Evolutionary conservation across 768 basidiomycete genomes (phyloP), one percentile per base, ranked within the genome.

Genomic region (Cubamyces lactineus): DNA sequence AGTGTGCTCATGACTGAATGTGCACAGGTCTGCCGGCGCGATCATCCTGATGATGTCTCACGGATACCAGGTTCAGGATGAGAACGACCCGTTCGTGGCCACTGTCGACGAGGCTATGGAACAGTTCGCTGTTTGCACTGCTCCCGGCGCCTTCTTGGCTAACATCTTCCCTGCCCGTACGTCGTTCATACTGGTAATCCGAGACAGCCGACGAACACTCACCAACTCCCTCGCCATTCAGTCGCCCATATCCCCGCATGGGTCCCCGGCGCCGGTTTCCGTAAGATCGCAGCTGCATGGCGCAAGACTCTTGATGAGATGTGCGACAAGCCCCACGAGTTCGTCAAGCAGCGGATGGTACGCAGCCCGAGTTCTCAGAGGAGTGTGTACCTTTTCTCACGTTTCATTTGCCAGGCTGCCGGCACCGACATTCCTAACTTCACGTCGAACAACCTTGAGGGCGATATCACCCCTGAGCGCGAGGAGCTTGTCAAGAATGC

Each of bases 401-500:
- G 41, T 43, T 46, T 1, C 23, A 23, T 40, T 34, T 51, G 40
- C 46, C 48, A 91, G 88, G 80, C 79, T 39, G 78, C 82, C 57
- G 86, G 87, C n/a, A 81, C 77, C n/a, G 82, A 82, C 21, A 71
- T 77, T 21, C 69, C 77, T 16, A 89, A 86, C 7, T 88, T 86
- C 69, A 81, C 83, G 1, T 86, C 86, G 23, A 76, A 78, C 26
- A 71, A 86, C 58, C 78, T 89, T 26, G 80, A 88, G 65, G 78
- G 74, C 23, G 72, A 75, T 11, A 67, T 85, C 30, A 81, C 73
- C 49, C 71, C 74, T 3, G 83, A 87, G 60, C 85, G 87, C 60
- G 86, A 88, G 61, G 74, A 80, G 53, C 81, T 84, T 62, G 76
- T 90, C 60, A 89, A 87, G 70, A 88, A 87, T 85, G 83, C 86